Evolutionary conservation across 176 grass and related monocot species (phyloP).

Genomic region (Elaeis guineensis): DNA sequence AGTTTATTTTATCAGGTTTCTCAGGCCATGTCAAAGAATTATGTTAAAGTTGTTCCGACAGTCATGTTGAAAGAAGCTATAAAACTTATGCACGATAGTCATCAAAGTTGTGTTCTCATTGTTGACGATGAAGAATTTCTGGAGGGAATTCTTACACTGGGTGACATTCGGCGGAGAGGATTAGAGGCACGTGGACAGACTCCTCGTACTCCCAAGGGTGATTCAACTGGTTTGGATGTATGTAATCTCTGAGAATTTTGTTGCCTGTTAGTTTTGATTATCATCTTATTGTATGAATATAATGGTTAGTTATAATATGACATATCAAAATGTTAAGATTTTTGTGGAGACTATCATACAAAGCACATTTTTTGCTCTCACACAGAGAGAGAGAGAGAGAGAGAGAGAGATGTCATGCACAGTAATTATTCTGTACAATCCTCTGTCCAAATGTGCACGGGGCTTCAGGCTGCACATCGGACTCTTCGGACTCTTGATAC

Average conservation of each 20-base stretch:
- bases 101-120: constrained; percentile 88
- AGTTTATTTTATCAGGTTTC: constrained; percentile 43
- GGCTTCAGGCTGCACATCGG: too few species aligned
- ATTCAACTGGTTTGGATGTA: constrained; percentile 46
- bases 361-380: too few species aligned
- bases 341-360: too few species aligned
- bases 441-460: too few species aligned
- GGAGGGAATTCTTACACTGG: constrained; percentile 80
- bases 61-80: constrained; percentile 55
- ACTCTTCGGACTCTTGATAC: too few species aligned
- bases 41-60: constrained; percentile 52
- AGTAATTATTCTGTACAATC: too few species aligned
- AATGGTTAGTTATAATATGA: too few species aligned
- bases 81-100: constrained; percentile 72
- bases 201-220: constrained; percentile 14
- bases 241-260: constrained; percentile 3
- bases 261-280: not conserved
- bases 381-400: too few species aligned
- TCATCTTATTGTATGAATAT: too few species aligned
- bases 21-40: constrained; percentile 80
- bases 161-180: constrained; percentile 67
- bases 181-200: constrained; percentile 36
- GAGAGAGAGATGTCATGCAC: too few species aligned
- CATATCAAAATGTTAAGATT: too few species aligned
- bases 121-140: constrained; percentile 93